Evolutionary conservation across 2,329 filamentous ascomycete genomes (phyloP).

Genomic region (Bipolaris bicolor): DNA sequence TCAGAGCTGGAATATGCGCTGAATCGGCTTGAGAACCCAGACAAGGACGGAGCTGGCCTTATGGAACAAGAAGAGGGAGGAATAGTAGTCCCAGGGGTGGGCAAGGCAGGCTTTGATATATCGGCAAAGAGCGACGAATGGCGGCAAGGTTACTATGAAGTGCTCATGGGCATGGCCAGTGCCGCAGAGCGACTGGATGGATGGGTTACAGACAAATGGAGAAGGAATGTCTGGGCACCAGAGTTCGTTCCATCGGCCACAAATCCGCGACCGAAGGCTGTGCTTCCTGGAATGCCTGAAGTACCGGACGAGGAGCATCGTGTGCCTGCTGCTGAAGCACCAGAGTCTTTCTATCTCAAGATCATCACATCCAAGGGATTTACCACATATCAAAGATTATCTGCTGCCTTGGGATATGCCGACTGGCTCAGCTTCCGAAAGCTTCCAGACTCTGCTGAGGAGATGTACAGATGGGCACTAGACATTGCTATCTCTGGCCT

Average conservation of each 20-base stretch:
- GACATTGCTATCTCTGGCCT: constrained; percentile 71
- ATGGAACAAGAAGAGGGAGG: constrained; percentile 62
- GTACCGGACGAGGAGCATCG: constrained; percentile 80
- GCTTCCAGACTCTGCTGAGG: constrained; percentile 66
- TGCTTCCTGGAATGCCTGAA: constrained; percentile 66
- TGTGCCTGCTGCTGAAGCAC: constrained; percentile 66
- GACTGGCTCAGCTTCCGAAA: constrained; percentile 84
- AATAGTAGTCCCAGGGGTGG: constrained; percentile 42
- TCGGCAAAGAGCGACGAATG: constrained; percentile 79
- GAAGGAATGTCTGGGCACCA: constrained; percentile 69
- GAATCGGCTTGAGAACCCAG: constrained; percentile 70
- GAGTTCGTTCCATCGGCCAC: constrained; percentile 80
- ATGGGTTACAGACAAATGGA: constrained; percentile 71
- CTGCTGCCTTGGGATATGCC: constrained; percentile 82
- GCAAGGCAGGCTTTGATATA: constrained; percentile 68
- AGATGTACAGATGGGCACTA: constrained; percentile 77
- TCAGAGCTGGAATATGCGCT: constrained; percentile 66
- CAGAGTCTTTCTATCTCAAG: constrained; percentile 80
- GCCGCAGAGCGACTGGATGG: constrained; percentile 82
- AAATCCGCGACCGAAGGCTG: constrained; percentile 78
- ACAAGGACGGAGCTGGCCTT: constrained; percentile 71
- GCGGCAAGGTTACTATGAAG: constrained; percentile 84
- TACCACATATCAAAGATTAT: constrained; percentile 75
- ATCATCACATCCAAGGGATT: constrained; percentile 83
- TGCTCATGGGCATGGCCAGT: constrained; percentile 76